These are phyloP conservation scores for Scenedesmus sp. DNA, from an alignment of 163 green algal species.

Conservation along the genomic window DNA sequence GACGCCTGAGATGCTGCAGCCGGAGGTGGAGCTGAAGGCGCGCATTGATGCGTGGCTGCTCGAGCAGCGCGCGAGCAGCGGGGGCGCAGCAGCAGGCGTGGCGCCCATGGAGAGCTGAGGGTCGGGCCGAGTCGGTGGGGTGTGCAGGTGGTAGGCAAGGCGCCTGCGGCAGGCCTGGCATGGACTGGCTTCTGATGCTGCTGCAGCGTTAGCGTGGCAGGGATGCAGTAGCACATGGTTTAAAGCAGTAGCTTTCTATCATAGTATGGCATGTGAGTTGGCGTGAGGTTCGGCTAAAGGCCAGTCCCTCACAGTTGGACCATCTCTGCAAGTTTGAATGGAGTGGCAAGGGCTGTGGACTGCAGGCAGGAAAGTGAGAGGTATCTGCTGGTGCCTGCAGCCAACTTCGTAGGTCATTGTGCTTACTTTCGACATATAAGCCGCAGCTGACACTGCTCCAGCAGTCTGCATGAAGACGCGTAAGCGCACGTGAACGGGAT, in stretches of 20 bases:
- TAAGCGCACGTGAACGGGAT: not conserved
- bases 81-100: not conserved
- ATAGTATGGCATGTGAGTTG: too few species aligned
- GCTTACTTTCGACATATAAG: not conserved
- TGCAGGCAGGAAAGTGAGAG: not conserved
- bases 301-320: not conserved
- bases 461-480: not conserved
- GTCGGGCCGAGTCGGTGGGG: not conserved
- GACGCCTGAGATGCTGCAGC: slow-evolving; percentile 82
- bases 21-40: slow-evolving; percentile 85
- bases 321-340: not conserved
- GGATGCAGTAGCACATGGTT: too few species aligned
- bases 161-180: not conserved
- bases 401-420: not conserved
- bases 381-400: not conserved
- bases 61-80: slow-evolving; percentile 54
- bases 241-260: too few species aligned
- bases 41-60: slow-evolving; percentile 84
- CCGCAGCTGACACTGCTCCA: not conserved
- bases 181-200: not conserved
- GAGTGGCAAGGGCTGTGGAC: not conserved
- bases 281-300: not conserved
- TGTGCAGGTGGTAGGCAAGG: not conserved
- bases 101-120: slow-evolving; percentile 21
- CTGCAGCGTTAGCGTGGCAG: not conserved